Percentiles rank a stretch among this genome's conserved stretches.
These are phyloP conservation scores for Alternaria arborescens DNA, from an alignment of 2,329 filamentous ascomycete species.

Conservation along the genomic window DNA sequence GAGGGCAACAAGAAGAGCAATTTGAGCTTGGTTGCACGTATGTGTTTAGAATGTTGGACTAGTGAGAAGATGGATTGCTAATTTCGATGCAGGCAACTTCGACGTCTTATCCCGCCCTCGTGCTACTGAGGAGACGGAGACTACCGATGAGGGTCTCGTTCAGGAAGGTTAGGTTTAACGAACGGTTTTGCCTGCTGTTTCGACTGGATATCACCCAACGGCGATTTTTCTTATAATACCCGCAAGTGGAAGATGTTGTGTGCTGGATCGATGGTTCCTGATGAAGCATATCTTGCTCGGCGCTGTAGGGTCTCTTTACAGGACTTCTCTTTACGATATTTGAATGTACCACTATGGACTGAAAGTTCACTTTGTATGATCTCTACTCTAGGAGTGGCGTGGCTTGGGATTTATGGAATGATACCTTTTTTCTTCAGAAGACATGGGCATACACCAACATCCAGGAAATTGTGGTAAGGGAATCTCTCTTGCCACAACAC, in stretches of 20 bases:
- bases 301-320: constrained; percentile 15
- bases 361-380: constrained; percentile 36
- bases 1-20: constrained; percentile 72
- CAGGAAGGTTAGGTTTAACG: constrained; percentile 36
- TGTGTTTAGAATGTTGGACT: constrained; percentile 48
- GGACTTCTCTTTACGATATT: constrained; percentile 6
- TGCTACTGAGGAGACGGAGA: constrained; percentile 29
- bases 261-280: neutral
- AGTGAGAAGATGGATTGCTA: constrained; percentile 2
- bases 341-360: constrained; percentile 33
- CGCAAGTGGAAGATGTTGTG: neutral
- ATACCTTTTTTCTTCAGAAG: constrained; percentile 21
- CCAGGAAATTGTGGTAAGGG: neutral
- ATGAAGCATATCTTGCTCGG: constrained; percentile 5
- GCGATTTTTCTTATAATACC: neutral
- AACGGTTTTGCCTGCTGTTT: neutral
- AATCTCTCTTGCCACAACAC: no score
- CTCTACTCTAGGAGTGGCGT: constrained; percentile 37
- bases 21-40: constrained; percentile 83
- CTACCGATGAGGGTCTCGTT: constrained; percentile 47
- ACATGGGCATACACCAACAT: neutral
- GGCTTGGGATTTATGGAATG: constrained; percentile 20
- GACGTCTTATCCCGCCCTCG: constrained; percentile 44
- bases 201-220: neutral
- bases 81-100: constrained; percentile 40